Percentiles rank a stretch among this genome's conserved stretches.
These are phyloP conservation scores for Pythium folliculosum DNA, from an alignment of 352 stramenopile species.

Conservation along the genomic window DNA sequence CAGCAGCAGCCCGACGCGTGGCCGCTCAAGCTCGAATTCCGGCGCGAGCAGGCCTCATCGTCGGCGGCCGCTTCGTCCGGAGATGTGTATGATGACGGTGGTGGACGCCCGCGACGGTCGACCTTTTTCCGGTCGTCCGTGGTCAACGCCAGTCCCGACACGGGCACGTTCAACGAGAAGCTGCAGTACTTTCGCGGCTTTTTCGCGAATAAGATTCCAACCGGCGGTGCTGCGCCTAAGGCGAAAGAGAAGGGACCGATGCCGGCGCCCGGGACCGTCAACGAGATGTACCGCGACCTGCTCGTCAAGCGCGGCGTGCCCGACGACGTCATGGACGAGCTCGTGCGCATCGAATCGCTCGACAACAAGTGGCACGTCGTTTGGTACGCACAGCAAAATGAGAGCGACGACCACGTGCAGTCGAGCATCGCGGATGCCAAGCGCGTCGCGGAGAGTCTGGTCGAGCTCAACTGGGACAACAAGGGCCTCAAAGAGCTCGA, in stretches of 20 bases:
- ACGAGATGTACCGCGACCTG: slow-evolving; percentile 86
- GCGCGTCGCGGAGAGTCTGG: slow-evolving; percentile 71
- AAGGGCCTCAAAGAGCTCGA: slow-evolving; percentile 76
- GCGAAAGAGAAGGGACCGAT: slow-evolving; percentile 67
- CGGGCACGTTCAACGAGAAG: slow-evolving; percentile 82
- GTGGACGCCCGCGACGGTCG: slow-evolving; percentile 45
- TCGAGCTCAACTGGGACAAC: slow-evolving; percentile 86
- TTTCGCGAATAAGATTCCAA: slow-evolving; percentile 81
- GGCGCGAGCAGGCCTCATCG: slow-evolving; percentile 41
- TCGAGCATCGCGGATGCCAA: slow-evolving; percentile 58
- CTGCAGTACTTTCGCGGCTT: slow-evolving; percentile 86
- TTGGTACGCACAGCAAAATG: slow-evolving; percentile 83
- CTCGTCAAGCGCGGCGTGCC: slow-evolving; percentile 78
- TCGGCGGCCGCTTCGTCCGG: slow-evolving; percentile 4
- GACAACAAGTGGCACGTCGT: slow-evolving; percentile 89
- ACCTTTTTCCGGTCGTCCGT: slow-evolving; percentile 78
- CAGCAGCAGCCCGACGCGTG: slow-evolving; percentile 68
- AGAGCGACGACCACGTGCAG: slow-evolving; percentile 68
- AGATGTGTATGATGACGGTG: slow-evolving; percentile 21
- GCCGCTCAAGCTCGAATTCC: slow-evolving; percentile 79
- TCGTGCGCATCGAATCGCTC: slow-evolving; percentile 78
- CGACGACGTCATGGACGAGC: slow-evolving; percentile 83
- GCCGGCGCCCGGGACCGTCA: slow-evolving; percentile 68
- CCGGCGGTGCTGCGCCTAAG: slow-evolving; percentile 61
- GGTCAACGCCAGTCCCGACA: slow-evolving; percentile 65